Conservation (phyloP, 345 rosid genomes). For the Salix viminalis region DNA sequence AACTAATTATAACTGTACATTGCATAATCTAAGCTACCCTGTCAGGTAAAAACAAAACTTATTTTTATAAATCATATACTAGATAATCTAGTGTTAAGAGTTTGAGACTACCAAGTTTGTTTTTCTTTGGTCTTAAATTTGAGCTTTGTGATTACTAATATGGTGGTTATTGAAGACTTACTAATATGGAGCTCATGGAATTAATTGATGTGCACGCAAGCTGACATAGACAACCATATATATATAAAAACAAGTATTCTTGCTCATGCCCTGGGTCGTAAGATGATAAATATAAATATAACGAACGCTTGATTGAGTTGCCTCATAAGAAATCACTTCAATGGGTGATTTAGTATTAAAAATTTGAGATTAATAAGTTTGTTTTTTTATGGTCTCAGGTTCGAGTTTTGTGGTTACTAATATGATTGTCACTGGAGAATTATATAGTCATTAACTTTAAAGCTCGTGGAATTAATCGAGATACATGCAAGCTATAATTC, state of each 20-base stretch:
- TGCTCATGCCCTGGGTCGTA: not conserved
- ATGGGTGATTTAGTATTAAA: too few relatives aligned
- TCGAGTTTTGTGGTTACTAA: too few relatives aligned
- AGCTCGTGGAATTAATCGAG: accelerated
- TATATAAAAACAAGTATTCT: not conserved
- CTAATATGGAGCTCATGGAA: accelerated
- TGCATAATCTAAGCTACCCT: not conserved
- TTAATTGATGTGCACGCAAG: accelerated
- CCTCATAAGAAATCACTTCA: too few relatives aligned
- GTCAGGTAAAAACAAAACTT: not conserved
- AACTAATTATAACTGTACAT: not conserved
- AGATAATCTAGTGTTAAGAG: too few relatives aligned
- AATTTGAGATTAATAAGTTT: too few relatives aligned
- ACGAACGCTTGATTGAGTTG: not conserved
- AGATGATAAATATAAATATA: not conserved
- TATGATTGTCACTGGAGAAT: accelerated
- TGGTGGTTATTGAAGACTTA: accelerated
- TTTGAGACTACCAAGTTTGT: too few relatives aligned
- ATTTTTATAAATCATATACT: not conserved
- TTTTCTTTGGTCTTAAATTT: too few relatives aligned
- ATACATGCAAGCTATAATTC: accelerated
- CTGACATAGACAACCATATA: accelerated
- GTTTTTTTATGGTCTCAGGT: accelerated
- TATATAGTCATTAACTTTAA: accelerated
- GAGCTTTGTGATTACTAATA: too few relatives aligned